phyloP scores from a whole-genome alignment of 139 green algal species.

The Ostreobium quekettii region DNA sequence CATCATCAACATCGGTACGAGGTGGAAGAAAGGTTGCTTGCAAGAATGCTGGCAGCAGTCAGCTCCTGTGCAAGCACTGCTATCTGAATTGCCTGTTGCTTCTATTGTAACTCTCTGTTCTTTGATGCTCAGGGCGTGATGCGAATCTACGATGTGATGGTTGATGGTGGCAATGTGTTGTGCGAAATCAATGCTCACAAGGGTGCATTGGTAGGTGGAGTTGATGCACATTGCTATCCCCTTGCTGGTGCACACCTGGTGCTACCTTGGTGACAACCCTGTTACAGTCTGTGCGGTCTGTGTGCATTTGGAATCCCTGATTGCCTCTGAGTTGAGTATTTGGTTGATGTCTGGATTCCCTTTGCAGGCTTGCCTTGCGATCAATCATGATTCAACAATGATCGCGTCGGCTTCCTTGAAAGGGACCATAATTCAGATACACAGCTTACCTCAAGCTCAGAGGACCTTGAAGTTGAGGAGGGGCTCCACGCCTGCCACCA shows the following conservation, averaged over 20 bases:
- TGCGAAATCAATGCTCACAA: slow-evolving; percentile 68
- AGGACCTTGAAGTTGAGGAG: slow-evolving; percentile 38
- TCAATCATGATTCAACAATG: slow-evolving; percentile 42
- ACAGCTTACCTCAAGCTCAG: slow-evolving; percentile 36
- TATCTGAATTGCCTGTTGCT: neutral
- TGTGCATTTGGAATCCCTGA: neutral
- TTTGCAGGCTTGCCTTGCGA: slow-evolving; percentile 27
- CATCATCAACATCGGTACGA: slow-evolving; percentile 15
- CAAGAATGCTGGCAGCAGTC: neutral
- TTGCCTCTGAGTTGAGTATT: neutral
- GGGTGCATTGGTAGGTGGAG: slow-evolving; percentile 34
- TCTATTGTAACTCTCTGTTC: neutral
- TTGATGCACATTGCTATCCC: too few species aligned
- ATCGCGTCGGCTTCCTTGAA: slow-evolving; percentile 66
- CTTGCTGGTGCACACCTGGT: too few species aligned
- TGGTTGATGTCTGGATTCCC: neutral
- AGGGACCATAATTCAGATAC: slow-evolving; percentile 71
- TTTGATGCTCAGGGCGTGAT: slow-evolving; percentile 30
- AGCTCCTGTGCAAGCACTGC: too few species aligned
- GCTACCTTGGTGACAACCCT: too few species aligned
- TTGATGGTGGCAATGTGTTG: slow-evolving; percentile 44
- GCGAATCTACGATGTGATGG: slow-evolving; percentile 50
- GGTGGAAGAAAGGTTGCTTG: neutral
- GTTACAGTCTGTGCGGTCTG: too few species aligned
- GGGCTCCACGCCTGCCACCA: slow-evolving; percentile 43